Percentiles rank a stretch among this genome's conserved stretches.
These are phyloP conservation scores for Maudiozyma bulderi DNA, from an alignment of 805 yeast genomes.

Conservation along the genomic window DNA sequence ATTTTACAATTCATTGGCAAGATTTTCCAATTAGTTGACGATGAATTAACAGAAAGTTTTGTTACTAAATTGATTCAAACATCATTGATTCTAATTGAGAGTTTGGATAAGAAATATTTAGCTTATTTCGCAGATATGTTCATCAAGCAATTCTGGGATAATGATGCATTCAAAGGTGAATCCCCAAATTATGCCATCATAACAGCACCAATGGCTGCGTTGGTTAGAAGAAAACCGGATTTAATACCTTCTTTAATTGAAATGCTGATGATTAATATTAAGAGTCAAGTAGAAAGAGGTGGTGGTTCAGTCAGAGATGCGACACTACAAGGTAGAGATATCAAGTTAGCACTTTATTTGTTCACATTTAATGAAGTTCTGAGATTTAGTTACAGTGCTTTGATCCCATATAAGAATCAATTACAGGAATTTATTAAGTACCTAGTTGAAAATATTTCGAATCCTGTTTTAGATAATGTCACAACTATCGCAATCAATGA, in stretches of 20 bases:
- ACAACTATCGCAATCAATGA: constrained; percentile 60
- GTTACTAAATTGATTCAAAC: constrained; percentile 35
- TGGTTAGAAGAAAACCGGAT: constrained; percentile 47
- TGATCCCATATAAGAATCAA: constrained; percentile 37
- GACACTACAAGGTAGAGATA: constrained; percentile 70
- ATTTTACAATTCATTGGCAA: constrained; percentile 47
- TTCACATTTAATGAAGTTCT: constrained; percentile 60
- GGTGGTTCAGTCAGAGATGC: constrained; percentile 68
- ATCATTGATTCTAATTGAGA: constrained; percentile 43
- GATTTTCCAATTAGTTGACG: constrained; percentile 54
- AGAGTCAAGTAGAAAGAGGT: constrained; percentile 60
- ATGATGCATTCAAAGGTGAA: constrained; percentile 49
- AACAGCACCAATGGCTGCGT: constrained; percentile 62
- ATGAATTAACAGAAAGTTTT: constrained; percentile 31
- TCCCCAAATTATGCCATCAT: constrained; percentile 53
- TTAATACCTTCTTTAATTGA: constrained; percentile 20
- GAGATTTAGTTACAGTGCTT: constrained; percentile 51
- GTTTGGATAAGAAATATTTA: constrained; percentile 51
- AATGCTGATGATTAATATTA: constrained; percentile 35
- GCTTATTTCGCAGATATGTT: constrained; percentile 33
- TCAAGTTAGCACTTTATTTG: constrained; percentile 60
- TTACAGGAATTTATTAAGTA: constrained; percentile 32
- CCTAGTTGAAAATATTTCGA: constrained; percentile 25
- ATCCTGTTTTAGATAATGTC: constrained; percentile 51
- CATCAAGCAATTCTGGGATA: constrained; percentile 34